Percentiles rank a stretch among this genome's conserved stretches.
phyloP scores from a whole-genome alignment of 805 yeast genomes.

The Candida incommunis region DNA sequence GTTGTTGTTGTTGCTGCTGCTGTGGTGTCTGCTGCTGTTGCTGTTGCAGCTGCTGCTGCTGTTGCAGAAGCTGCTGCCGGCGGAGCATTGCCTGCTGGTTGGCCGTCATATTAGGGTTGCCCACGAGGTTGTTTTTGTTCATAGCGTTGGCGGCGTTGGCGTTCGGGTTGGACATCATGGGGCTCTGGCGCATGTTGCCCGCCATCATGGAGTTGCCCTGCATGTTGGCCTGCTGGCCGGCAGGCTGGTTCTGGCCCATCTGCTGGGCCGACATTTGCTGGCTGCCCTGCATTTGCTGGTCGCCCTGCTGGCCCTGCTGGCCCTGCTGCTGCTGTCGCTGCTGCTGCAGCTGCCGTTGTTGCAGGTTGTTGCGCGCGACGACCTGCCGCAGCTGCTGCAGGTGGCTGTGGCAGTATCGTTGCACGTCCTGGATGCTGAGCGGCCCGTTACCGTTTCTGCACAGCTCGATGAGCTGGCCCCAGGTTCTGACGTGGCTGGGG shows the following conservation, averaged over 20 bases:
- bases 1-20: conserved; percentile 16
- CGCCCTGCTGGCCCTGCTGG: not conserved
- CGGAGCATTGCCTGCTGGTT: not conserved
- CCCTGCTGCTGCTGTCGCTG: conserved; percentile 2
- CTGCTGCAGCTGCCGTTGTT: conserved; percentile 2
- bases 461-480: not conserved
- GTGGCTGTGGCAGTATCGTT: not conserved
- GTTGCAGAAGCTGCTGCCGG: conserved; percentile 8
- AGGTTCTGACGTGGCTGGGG: not conserved
- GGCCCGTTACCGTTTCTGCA: not conserved
- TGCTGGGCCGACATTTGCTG: not conserved
- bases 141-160: not conserved
- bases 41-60: conserved; percentile 11
- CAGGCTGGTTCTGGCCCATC: not conserved
- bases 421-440: not conserved
- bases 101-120: not conserved
- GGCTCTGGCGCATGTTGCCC: conserved; percentile 1
- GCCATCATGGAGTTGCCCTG: not conserved
- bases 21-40: conserved; percentile 9
- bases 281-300: not conserved
- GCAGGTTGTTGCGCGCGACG: not conserved
- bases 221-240: not conserved
- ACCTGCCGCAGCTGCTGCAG: not conserved
- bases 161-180: not conserved
- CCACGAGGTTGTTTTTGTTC: not conserved